phyloP scores from a whole-genome alignment of 192 early-diverging fungal species.

The Coemansia asiatica region DNA sequence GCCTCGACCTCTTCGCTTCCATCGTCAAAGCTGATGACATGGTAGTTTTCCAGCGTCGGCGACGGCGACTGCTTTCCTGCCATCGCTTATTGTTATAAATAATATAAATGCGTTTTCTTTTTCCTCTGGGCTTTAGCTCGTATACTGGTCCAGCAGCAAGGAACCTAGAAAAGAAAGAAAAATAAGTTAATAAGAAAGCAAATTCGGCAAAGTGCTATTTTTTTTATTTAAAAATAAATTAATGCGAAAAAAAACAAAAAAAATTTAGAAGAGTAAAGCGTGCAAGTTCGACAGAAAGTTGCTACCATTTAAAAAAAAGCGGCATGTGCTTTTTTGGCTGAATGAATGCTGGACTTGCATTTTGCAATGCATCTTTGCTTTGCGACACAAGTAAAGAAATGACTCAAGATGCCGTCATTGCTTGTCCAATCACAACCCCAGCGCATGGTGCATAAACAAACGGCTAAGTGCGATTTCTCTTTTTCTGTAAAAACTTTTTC shows the following conservation, averaged over 20 bases:
- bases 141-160: conserved; percentile 1
- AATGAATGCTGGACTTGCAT: not conserved
- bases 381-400: not conserved
- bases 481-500: not conserved
- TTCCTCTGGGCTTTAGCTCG: too few relatives aligned
- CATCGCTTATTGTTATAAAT: too few relatives aligned
- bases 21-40: conserved; percentile 39
- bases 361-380: not conserved
- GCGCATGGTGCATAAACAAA: not conserved
- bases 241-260: not conserved
- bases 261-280: too few relatives aligned
- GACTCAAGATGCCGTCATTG: not conserved
- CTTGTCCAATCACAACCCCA: conserved; percentile 1
- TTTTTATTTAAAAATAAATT: not conserved
- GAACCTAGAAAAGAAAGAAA: not conserved
- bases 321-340: not conserved
- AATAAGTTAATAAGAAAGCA: not conserved
- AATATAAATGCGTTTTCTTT: too few relatives aligned
- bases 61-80: conserved; percentile 1
- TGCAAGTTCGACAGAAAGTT: too few relatives aligned
- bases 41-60: conserved; percentile 21
- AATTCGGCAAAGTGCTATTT: not conserved
- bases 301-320: not conserved
- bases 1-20: conserved; percentile 47
- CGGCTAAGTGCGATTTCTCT: not conserved